A percentile compares a stretch with the other conserved stretches of the same genome.
phyloP scores from a whole-genome alignment of 352 stramenopile species.

The Pythium dissotocum region DNA sequence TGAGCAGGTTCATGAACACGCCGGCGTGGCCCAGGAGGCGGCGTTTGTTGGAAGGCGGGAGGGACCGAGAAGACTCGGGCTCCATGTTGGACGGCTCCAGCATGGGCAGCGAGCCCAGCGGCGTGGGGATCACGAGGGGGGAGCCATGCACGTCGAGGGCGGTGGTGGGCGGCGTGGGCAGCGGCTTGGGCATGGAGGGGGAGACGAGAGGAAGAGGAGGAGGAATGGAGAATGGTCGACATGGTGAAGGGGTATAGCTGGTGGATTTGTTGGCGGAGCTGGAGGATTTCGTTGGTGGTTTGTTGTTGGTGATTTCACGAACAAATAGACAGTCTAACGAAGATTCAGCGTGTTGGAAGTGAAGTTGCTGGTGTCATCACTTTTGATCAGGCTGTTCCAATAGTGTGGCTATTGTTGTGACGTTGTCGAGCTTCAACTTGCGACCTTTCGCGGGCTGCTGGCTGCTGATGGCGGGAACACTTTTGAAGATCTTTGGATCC shows the following conservation, averaged over 20 bases:
- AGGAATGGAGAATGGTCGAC: neutral
- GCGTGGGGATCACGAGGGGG: constrained; percentile 8
- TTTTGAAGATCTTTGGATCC: neutral
- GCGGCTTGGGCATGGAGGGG: neutral
- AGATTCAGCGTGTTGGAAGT: neutral
- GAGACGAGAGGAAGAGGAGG: neutral
- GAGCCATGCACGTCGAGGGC: neutral
- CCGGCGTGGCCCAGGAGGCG: neutral
- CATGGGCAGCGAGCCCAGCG: constrained; percentile 7
- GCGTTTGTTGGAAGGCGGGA: neutral
- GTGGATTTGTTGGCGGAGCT: neutral
- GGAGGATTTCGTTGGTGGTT: neutral
- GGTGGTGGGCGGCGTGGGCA: neutral
- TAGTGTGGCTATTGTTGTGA: neutral
- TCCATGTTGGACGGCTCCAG: neutral
- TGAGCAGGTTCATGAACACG: constrained; percentile 33
- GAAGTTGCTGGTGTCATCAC: neutral
- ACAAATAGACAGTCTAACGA: neutral
- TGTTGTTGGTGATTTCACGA: neutral
- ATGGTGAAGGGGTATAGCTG: neutral
- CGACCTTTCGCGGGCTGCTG: neutral
- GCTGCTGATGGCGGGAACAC: neutral
- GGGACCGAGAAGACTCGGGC: neutral
- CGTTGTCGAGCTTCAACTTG: neutral
- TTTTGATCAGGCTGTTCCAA: neutral